Base-by-base conservation (phyloP, 768 basidiomycete genomes). In the Kwoniella dendrophila region DNA sequence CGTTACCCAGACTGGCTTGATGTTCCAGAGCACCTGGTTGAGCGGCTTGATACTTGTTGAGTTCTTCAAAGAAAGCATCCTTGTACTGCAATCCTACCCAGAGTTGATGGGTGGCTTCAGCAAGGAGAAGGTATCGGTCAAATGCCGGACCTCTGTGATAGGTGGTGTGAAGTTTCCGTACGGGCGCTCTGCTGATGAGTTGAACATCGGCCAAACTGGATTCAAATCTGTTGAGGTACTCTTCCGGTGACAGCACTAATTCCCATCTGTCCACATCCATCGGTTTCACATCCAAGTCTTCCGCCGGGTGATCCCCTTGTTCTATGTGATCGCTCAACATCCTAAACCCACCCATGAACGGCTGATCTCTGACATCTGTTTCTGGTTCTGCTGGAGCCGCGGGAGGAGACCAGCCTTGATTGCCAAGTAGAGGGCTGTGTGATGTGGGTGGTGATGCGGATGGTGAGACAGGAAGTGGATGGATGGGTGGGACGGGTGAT, bases 251-350 rank as follows among this genome's bases (percentile, higher is more conserved):
- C 16, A 64, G 40, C 30, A 53, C 48, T 22, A 64, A 20, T 49
- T 64, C 63, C 63, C 63, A 64, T 14, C 56, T 33, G 38, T 64
- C 63, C 11, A 64, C 63, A 54, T 64, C 63, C 30, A 40, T 50
- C 2, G 57, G 57, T 30, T 52, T 27, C 18, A 11, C 16, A 2
- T 34, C 30, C 22, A 52, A 20, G 14, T 30, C 50, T 1, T 52
- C 32, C 22, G 33, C 2, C 27, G 20, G 27, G 38, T 40, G 14
- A n/a, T 40, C 20, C 38, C 38, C 38, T 11, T 40, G 14, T n/a
- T 40, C 38, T n/a, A 14, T 12, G 20, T 40, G 38, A 14, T 40
- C 38, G 3, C 14, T n/a, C 38, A 40, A n/a, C 38, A 14, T 40
- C 38, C 20, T 40, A n/a, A 40, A 40, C 20, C 38, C 38, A 14